A percentile compares a stretch with the other conserved stretches of the same genome.
Evolutionary conservation across 441 rosid genomes (phyloP).

Genomic region (Aleurites moluccanus): DNA sequence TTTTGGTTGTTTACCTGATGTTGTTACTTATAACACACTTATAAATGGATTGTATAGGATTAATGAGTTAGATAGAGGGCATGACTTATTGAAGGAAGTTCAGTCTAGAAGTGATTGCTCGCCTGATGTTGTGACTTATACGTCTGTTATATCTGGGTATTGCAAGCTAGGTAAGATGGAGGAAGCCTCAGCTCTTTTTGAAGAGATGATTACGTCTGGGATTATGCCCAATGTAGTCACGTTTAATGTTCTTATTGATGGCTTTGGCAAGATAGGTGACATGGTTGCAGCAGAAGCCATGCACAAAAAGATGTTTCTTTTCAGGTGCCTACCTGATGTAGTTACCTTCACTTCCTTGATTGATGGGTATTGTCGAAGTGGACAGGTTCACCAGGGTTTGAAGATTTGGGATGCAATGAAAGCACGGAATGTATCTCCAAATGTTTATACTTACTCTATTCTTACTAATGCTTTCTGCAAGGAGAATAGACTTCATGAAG

Average conservation of each 20-base stretch:
- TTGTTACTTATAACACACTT: constrained; percentile 65
- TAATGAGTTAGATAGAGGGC: constrained; percentile 53
- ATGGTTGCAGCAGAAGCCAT: constrained; percentile 49
- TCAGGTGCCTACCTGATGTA: constrained; percentile 59
- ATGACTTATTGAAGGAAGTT: constrained; percentile 44
- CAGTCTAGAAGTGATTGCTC: constrained; percentile 34
- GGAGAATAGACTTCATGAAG: constrained; percentile 65
- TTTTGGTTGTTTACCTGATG: constrained; percentile 67
- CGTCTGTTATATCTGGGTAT: constrained; percentile 67
- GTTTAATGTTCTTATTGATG: constrained; percentile 74
- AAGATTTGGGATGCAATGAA: constrained; percentile 69
- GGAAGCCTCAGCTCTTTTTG: constrained; percentile 56
- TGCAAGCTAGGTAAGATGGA: constrained; percentile 67
- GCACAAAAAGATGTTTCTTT: constrained; percentile 49
- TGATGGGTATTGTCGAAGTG: constrained; percentile 83
- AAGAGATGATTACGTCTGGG: constrained; percentile 59
- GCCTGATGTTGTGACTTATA: constrained; percentile 65
- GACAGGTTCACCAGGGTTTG: constrained; percentile 55
- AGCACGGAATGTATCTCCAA: constrained; percentile 53
- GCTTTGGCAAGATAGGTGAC: constrained; percentile 68
- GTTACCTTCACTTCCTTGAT: constrained; percentile 73
- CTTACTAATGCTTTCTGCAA: constrained; percentile 70
- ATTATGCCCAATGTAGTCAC: constrained; percentile 56
- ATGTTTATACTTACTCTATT: constrained; percentile 62
- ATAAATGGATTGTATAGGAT: constrained; percentile 66